phyloP scores from a whole-genome alignment of 495 filamentous ascomycete genomes.

The Barbatosphaeria neglecta region DNA sequence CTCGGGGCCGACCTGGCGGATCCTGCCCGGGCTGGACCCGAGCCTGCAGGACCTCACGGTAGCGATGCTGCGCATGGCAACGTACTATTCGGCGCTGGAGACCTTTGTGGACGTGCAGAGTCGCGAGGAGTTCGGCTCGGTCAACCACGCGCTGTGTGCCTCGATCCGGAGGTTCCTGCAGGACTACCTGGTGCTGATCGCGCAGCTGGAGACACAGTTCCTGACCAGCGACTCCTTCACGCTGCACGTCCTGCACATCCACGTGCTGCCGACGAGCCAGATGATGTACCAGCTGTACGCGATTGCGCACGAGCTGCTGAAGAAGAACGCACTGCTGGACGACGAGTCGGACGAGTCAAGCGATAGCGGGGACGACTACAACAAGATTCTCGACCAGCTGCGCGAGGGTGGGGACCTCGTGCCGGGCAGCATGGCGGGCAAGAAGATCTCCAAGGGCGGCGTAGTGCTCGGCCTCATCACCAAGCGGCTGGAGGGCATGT shows the following conservation, averaged over 20 bases:
- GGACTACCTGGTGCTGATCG: constrained; percentile 85
- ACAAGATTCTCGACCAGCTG: constrained; percentile 66
- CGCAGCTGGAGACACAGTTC: constrained; percentile 84
- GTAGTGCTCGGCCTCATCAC: constrained; percentile 77
- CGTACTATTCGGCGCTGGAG: constrained; percentile 81
- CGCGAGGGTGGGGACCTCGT: constrained; percentile 72
- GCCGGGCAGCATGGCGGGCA: constrained; percentile 66
- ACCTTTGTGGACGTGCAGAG: constrained; percentile 90
- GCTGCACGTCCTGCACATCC: constrained; percentile 80
- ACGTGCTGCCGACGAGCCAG: constrained; percentile 78
- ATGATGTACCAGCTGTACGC: constrained; percentile 83
- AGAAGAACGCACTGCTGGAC: constrained; percentile 76
- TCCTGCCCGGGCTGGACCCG: constrained; percentile 77
- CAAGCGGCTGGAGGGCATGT: constrained; percentile 72
- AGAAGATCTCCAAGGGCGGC: constrained; percentile 90
- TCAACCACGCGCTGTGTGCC: constrained; percentile 91
- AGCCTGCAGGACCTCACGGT: constrained; percentile 77
- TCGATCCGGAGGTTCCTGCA: constrained; percentile 83
- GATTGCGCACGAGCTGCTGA: constrained; percentile 74
- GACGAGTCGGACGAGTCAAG: constrained; percentile 75
- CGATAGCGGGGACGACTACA: constrained; percentile 66
- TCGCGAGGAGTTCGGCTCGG: constrained; percentile 84
- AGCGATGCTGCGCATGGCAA: constrained; percentile 91
- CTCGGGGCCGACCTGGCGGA: constrained; percentile 65
- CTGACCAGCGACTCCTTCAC: constrained; percentile 81